Base-by-base conservation (phyloP, 2,329 filamentous ascomycete genomes). In the Esteya vermicola region DNA sequence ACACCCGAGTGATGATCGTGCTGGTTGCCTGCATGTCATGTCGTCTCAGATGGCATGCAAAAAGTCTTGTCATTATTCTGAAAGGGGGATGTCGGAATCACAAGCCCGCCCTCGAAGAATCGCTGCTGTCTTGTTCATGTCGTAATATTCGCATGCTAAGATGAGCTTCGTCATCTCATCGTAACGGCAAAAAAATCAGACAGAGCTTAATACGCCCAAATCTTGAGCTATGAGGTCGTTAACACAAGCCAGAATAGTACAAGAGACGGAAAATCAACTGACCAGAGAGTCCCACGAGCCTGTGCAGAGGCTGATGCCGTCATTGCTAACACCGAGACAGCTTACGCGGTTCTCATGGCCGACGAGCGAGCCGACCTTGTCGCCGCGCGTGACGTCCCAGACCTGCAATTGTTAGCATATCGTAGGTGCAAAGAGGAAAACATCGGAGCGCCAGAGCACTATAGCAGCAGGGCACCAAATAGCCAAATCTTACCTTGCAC, bases 281-380 rank as follows among this genome's bases (percentile, higher is more conserved):
- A 96, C 91, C 71, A 94, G 74, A 55, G 91, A 95, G 67, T 98
- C 91, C 91, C 91, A 98, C 51, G 91, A 98, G 61, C 91, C 91
- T 56, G 91, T 98, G 75, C 91, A 96, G 67, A 98, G 72, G 69
- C 89, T 96, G 68, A 96, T 94, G 47, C 89, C 91, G 58, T 98
- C 91, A 61, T 96, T 96, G 72, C 89, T 96, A 53, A 98, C 91
- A 50, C 91, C 91, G 57, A 98, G 68, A 64, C 91, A 98, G 75
- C 89, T 96, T 59, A 98, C 91, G 51, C 91, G 83, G 70, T 98
- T 98, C 65, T 96, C 89, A 62, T 98, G 91, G 53, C 91, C 91
- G 54, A 93, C 89, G 44, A 98, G 72, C 41, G 88, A 94, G 57
- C 91, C 91, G 49, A 98, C 86, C 66, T 94, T 93, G 60, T 98